A percentile compares a stretch with the other conserved stretches of the same genome.
Evolutionary conservation across 345 rosid genomes (phyloP).

Genomic region (Firmiana major): DNA sequence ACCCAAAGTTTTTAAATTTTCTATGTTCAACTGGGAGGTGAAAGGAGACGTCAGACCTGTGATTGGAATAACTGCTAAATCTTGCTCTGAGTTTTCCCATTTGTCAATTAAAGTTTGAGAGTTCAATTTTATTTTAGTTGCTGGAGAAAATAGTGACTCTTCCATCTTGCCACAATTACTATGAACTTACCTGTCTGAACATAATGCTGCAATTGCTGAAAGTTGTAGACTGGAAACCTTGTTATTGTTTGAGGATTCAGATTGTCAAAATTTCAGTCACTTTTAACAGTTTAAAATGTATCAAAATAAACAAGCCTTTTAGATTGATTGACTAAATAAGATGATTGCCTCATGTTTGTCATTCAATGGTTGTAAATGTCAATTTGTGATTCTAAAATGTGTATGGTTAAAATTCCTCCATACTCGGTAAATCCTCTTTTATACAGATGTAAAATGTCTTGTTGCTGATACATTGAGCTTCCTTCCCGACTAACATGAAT

Average conservation of each 20-base stretch:
- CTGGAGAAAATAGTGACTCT: neutral
- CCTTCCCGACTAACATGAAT: neutral
- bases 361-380: neutral
- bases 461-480: neutral
- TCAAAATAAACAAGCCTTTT: neutral
- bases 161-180: neutral
- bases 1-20: neutral
- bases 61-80: neutral
- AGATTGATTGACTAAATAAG: neutral
- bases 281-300: neutral
- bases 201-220: neutral
- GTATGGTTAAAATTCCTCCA: neutral
- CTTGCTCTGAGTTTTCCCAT: neutral
- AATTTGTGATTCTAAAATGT: neutral
- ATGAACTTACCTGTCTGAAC: neutral
- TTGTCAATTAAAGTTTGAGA: neutral
- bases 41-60: neutral
- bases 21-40: neutral
- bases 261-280: neutral
- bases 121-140: neutral
- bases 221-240: neutral
- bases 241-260: neutral
- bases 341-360: neutral
- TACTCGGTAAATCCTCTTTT: neutral
- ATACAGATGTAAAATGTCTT: neutral